Conservation (phyloP, 148 eudicot species). For the Gaultheria prostrata region DNA sequence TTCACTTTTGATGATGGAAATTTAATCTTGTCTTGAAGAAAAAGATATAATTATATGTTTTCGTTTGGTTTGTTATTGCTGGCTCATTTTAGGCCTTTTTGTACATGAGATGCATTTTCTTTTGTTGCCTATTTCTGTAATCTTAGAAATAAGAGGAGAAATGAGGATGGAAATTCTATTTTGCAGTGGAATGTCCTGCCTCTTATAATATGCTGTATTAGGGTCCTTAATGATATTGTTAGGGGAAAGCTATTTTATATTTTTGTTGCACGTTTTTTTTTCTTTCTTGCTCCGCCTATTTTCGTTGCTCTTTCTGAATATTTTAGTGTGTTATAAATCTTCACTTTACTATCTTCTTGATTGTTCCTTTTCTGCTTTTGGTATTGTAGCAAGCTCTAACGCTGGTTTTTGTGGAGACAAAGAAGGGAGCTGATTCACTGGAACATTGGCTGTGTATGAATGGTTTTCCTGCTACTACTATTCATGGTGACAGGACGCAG, state of each 20-base stretch:
- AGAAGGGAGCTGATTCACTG: conserved; percentile 77
- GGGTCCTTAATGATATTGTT: neutral
- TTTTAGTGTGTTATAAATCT: neutral
- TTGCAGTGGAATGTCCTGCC: neutral
- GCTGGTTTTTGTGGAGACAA: conserved; percentile 80
- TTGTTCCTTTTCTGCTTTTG: neutral
- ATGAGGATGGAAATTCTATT: neutral
- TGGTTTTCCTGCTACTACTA: conserved; percentile 83
- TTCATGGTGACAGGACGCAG: conserved; percentile 86
- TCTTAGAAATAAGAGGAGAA: neutral
- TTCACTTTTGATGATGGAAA: neutral
- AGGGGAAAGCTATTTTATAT: neutral
- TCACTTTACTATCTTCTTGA: neutral
- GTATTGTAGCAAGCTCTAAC: conserved; percentile 70
- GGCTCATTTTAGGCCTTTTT: neutral
- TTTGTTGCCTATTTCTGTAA: neutral
- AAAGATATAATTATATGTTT: neutral
- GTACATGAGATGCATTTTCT: neutral
- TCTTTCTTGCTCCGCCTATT: neutral
- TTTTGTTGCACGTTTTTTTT: neutral
- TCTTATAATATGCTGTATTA: neutral
- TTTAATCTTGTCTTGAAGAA: no score
- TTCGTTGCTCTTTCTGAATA: neutral
- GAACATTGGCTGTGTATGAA: conserved; percentile 62
- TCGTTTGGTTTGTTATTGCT: neutral